Base-by-base conservation (phyloP, 2,329 filamentous ascomycete genomes). In the Aureobasidium sp. region DNA sequence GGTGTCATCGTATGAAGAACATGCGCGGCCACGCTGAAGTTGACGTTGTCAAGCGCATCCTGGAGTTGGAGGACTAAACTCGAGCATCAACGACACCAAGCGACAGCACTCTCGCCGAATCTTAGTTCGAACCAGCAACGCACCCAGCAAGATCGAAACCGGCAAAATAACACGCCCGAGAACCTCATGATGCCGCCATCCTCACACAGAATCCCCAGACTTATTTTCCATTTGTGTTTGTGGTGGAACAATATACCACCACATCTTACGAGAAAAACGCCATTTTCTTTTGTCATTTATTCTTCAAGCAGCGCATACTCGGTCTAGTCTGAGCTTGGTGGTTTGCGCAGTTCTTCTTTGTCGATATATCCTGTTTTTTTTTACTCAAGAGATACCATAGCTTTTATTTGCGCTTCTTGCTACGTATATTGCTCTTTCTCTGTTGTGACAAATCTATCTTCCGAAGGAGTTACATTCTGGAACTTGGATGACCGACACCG, bases 1-100 rank as follows among this genome's bases (percentile, higher is more conserved):
- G 74, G 74, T 75, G 74, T 62, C 73, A 76, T 68, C 71, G 74
- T 14, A 76, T 76, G 74, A 68, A 67, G 63, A 72, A 73, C 49
- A 72, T 69, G 52, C 66, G 74, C 29, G 69, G 70, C 39, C 74
- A 76, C 64, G 69, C 71, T 7, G 74, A 76, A 62, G 67, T 76
- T 29, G 58, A 60, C 37, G 67, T 70, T 24, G 62, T 76, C 45
- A 66, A 72, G 63, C 67, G 66, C 65, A 45, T 76, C 47, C 62
- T 76, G 60, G 73, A 74, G 63, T 63, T 76, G 48, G 73, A 75
- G 54, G 70, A 70, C 17, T 60, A 31, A 27, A 40, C 1, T 7
- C 0, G 15, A 12, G 8, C 49, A 40, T 5, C 22, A 33, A 17
- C 7, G 15, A 49, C 6, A 27, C n/a, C 8, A 15, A 19, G 17